Evolutionary conservation across 257 asterid species (phyloP).

Genomic region (Linaria vulgaris): DNA sequence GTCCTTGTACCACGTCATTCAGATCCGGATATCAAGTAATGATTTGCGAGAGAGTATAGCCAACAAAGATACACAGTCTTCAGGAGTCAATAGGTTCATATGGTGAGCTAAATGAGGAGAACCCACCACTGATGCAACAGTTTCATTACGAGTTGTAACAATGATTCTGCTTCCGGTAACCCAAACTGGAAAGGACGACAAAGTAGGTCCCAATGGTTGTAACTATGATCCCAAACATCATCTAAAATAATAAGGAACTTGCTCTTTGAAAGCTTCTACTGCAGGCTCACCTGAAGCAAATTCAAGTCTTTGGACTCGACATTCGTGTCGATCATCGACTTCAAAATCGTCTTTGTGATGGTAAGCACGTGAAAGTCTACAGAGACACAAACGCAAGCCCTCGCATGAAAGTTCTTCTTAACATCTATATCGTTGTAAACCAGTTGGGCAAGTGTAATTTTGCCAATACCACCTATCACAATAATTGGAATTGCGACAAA

Average conservation of each 20-base stretch:
- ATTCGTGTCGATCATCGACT: slow-evolving; percentile 24
- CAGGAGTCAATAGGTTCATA: slow-evolving; percentile 44
- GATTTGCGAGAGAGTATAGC: slow-evolving; percentile 43
- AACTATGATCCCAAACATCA: slow-evolving; percentile 55
- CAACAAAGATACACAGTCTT: slow-evolving; percentile 47
- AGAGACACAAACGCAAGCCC: slow-evolving; percentile 57
- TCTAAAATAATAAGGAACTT: slow-evolving; percentile 57
- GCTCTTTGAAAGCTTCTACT: slow-evolving; percentile 39
- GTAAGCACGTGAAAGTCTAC: slow-evolving; percentile 42
- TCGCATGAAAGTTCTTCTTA: slow-evolving; percentile 32
- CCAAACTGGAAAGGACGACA: slow-evolving; percentile 43
- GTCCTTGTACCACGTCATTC: slow-evolving; percentile 39
- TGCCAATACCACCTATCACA: slow-evolving; percentile 73
- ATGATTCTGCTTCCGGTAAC: slow-evolving; percentile 47
- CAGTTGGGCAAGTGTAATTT: slow-evolving; percentile 57
- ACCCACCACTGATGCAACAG: slow-evolving; percentile 43
- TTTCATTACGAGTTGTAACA: slow-evolving; percentile 51
- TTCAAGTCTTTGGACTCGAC: slow-evolving; percentile 37
- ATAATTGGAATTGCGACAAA: slow-evolving; percentile 58
- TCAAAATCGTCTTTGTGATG: slow-evolving; percentile 43
- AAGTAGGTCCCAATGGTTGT: slow-evolving; percentile 39
- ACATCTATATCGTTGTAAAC: slow-evolving; percentile 43
- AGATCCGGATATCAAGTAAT: slow-evolving; percentile 31
- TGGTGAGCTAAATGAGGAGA: slow-evolving; percentile 48
- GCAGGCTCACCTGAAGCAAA: slow-evolving; percentile 43